A percentile compares a stretch with the other conserved stretches of the same genome.
phyloP scores from a whole-genome alignment of 306 rosid species.

The Pyrus pyrifolia region DNA sequence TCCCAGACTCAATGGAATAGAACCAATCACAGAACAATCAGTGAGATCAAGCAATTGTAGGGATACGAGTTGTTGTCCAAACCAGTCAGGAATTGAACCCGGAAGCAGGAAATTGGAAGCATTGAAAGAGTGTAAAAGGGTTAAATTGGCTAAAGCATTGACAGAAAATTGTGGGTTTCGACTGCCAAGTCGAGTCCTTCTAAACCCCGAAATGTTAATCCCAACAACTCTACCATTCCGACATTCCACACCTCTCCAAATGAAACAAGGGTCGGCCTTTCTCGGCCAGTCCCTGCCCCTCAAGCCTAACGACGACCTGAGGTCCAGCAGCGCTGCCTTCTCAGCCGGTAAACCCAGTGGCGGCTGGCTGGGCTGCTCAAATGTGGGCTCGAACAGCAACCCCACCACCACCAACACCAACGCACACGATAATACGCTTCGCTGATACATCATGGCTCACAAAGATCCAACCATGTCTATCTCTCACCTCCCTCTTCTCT shows the following conservation, averaged over 20 bases:
- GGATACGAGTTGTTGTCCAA: constrained; percentile 39
- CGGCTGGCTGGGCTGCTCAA: constrained; percentile 46
- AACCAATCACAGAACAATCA: constrained; percentile 51
- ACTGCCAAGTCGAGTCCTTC: constrained; percentile 65
- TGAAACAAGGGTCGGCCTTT: constrained; percentile 67
- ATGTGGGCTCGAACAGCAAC: constrained; percentile 49
- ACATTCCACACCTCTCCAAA: constrained; percentile 65
- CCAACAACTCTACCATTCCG: constrained; percentile 67
- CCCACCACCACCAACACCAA: constrained; percentile 26
- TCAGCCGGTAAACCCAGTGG: constrained; percentile 43
- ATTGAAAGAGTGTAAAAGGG: constrained; percentile 57
- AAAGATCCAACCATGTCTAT: constrained; percentile 45
- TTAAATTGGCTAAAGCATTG: constrained; percentile 66
- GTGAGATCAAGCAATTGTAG: constrained; percentile 79
- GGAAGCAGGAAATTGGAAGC: constrained; percentile 77
- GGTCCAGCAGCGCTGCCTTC: constrained; percentile 51
- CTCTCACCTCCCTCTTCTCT: background rate
- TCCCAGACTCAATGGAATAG: constrained; percentile 63
- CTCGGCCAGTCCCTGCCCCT: constrained; percentile 82
- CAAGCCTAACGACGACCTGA: constrained; percentile 74
- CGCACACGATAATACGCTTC: constrained; percentile 24
- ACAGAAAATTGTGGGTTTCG: constrained; percentile 66
- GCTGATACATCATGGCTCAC: constrained; percentile 49
- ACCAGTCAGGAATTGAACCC: constrained; percentile 69
- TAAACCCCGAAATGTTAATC: constrained; percentile 76